Evolutionary conservation across 2,329 filamentous ascomycete genomes (phyloP).

Genomic region (Xylogone sp.): DNA sequence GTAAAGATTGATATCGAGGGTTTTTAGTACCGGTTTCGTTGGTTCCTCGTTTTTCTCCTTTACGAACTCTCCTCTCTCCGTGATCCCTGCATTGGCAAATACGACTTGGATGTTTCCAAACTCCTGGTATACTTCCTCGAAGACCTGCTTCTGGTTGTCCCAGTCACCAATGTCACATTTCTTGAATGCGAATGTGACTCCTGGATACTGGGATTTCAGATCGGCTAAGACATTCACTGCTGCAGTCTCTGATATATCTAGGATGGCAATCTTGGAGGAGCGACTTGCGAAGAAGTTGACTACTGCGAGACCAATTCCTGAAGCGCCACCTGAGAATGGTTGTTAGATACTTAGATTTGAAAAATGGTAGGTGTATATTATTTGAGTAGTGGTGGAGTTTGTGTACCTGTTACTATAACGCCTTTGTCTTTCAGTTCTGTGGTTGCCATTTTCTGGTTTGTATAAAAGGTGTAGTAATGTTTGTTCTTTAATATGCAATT

Average conservation of each 20-base stretch:
- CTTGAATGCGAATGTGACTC: conserved; percentile 13
- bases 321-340: conserved; percentile 68
- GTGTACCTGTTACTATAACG: conserved; percentile 14
- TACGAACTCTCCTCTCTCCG: conserved; percentile 13
- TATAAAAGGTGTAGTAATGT: too few relatives aligned
- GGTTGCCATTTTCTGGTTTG: conserved; percentile 11
- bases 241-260: conserved; percentile 11
- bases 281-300: conserved; percentile 40
- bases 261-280: conserved; percentile 10
- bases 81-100: conserved; percentile 25
- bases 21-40: conserved; percentile 16
- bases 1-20: conserved; percentile 18
- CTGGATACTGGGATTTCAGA: conserved; percentile 10
- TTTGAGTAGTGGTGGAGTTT: neutral
- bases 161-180: conserved; percentile 22
- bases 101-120: conserved; percentile 23
- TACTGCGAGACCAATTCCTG: conserved; percentile 71
- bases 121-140: conserved; percentile 15
- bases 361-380: too few relatives aligned
- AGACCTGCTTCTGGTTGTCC: conserved; percentile 19
- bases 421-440: conserved; percentile 11
- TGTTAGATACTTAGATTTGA: too few relatives aligned
- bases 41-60: conserved; percentile 8
- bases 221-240: conserved; percentile 15
- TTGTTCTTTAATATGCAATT: too few relatives aligned